Conservation (phyloP, 2,329 filamentous ascomycete species). For the Talaromyces sp. region DNA sequence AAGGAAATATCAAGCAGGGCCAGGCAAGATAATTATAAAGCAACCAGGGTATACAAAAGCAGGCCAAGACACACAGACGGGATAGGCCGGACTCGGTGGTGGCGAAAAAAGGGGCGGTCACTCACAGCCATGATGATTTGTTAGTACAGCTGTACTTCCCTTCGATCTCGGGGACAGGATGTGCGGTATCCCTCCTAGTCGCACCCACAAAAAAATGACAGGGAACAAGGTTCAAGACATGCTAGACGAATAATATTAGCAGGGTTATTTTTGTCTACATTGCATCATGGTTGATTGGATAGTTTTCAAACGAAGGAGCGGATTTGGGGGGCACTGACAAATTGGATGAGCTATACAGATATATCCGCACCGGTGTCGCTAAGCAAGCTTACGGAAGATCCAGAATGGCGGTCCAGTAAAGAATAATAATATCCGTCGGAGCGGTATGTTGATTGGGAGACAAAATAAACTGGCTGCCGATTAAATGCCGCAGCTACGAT, state of each 20-base stretch:
- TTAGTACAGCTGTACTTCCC: background rate
- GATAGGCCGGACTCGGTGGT: background rate
- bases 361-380: background rate
- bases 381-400: background rate
- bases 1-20: background rate
- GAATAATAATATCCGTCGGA: background rate
- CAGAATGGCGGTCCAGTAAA: background rate
- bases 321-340: background rate
- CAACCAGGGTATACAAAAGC: background rate
- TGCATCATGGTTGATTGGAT: background rate
- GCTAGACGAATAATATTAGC: slow-evolving; percentile 8
- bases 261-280: background rate
- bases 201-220: slow-evolving; percentile 6
- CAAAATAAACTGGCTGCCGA: background rate
- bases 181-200: slow-evolving; percentile 2
- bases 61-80: background rate
- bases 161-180: background rate
- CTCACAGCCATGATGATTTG: slow-evolving; percentile 12
- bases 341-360: background rate
- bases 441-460: background rate
- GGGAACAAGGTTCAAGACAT: slow-evolving; percentile 12
- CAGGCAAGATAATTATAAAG: background rate
- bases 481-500: background rate
- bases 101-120: slow-evolving; percentile 7
- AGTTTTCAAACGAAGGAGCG: background rate